Conservation (phyloP, 2,329 filamentous ascomycete species). For the Saccharata proteae region DNA sequence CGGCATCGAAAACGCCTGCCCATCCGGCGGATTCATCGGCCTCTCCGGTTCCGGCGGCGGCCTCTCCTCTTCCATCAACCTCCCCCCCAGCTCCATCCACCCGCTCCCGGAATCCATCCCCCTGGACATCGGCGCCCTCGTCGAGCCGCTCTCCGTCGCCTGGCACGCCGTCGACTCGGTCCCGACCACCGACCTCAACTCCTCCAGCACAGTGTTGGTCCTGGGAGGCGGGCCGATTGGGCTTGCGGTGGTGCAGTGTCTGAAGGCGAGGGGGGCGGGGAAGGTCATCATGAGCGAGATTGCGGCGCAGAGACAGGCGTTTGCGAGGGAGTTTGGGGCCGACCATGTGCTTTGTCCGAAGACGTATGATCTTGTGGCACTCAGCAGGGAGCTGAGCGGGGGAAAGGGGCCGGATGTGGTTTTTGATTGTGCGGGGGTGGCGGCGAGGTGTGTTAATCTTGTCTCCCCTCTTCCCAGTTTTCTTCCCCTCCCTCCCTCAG, state of each 20-base stretch:
- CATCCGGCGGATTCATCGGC: conserved; percentile 42
- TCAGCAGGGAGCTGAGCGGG: conserved; percentile 35
- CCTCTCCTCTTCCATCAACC: conserved; percentile 42
- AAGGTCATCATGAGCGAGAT: conserved; percentile 49
- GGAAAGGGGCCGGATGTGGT: conserved; percentile 44
- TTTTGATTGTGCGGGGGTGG: conserved; percentile 51
- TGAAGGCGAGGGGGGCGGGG: conserved; percentile 40
- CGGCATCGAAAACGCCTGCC: conserved; percentile 46
- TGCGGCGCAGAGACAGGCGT: conserved; percentile 36
- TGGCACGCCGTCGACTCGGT: conserved; percentile 49
- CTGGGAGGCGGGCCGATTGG: conserved; percentile 53
- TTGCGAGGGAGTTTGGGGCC: conserved; percentile 44
- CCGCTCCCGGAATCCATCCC: conserved; percentile 40
- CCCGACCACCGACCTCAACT: conserved; percentile 24
- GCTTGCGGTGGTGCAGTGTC: conserved; percentile 46
- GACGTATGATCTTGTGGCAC: conserved; percentile 36
- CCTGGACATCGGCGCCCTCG: conserved; percentile 44
- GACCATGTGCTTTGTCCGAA: conserved; percentile 42
- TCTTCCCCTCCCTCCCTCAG: background rate
- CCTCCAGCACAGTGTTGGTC: conserved; percentile 37
- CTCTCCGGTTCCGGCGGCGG: conserved; percentile 42
- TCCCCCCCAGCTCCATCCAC: conserved; percentile 37
- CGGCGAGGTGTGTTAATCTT: conserved; percentile 22
- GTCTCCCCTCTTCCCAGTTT: background rate
- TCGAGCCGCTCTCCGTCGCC: conserved; percentile 51